These are phyloP conservation scores for Aphanoascus verrucosus DNA, from an alignment of 2,329 filamentous ascomycete species.

Conservation along the genomic window DNA sequence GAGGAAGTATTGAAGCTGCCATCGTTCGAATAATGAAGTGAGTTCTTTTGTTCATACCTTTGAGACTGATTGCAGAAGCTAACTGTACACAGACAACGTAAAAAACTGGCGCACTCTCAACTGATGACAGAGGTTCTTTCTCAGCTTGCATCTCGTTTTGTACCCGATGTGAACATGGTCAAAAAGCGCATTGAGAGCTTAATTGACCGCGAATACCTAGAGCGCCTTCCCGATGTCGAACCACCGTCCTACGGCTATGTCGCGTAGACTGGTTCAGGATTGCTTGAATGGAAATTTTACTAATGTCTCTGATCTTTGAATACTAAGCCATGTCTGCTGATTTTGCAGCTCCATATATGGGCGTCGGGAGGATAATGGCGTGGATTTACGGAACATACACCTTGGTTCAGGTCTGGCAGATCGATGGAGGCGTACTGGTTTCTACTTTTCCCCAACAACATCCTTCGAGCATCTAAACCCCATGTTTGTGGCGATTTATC, in stretches of 20 bases:
- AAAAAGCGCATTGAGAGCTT: conserved; percentile 44
- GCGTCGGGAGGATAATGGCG: neutral
- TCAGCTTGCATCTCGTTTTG: conserved; percentile 40
- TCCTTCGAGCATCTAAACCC: neutral
- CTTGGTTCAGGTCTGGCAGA: neutral
- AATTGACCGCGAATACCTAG: conserved; percentile 45
- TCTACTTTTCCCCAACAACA: neutral
- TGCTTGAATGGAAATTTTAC: neutral
- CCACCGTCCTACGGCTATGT: conserved; percentile 39
- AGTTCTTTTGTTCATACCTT: conserved; percentile 13
- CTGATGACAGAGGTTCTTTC: conserved; percentile 42
- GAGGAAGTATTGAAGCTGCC: conserved; percentile 42
- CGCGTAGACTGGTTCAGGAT: conserved; percentile 22
- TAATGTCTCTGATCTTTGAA: neutral
- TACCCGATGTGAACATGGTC: conserved; percentile 43
- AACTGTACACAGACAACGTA: conserved; percentile 35
- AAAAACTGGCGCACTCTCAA: conserved; percentile 38
- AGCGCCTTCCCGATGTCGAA: conserved; percentile 33
- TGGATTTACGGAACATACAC: neutral
- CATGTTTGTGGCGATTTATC: neutral
- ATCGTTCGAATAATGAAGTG: conserved; percentile 47
- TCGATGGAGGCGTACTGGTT: neutral
- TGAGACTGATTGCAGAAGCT: neutral
- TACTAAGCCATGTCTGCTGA: neutral
- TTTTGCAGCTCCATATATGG: neutral